A percentile compares a stretch with the other conserved stretches of the same genome.
Conservation (phyloP, 495 filamentous ascomycete genomes). For the Aspergillus homomorphus region DNA sequence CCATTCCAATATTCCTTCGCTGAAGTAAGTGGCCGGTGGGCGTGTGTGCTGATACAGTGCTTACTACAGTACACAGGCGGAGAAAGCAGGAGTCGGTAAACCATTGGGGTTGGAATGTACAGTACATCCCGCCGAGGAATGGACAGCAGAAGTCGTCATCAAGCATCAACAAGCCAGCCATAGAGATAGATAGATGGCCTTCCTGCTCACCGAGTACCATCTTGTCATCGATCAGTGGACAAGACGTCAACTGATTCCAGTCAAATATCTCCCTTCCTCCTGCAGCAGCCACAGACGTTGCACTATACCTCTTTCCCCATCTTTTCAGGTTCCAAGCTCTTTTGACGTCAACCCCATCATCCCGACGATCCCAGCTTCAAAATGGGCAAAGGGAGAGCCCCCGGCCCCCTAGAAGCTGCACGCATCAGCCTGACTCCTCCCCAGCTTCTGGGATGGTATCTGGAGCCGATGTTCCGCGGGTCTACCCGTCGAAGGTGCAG, state of each 20-base stretch:
- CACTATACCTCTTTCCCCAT: too few relatives aligned
- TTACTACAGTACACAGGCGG: background rate
- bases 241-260: too few relatives aligned
- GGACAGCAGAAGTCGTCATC: conserved; percentile 5
- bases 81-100: background rate
- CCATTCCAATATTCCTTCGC: background rate
- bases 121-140: conserved; percentile 6
- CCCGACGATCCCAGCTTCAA: background rate
- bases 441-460: background rate
- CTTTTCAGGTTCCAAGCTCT: background rate
- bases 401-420: background rate
- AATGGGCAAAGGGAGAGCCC: background rate
- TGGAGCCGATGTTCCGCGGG: conserved; percentile 1
- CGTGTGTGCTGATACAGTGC: background rate
- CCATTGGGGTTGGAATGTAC: conserved; percentile 1
- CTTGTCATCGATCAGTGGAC: too few relatives aligned
- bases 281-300: too few relatives aligned
- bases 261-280: too few relatives aligned
- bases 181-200: too few relatives aligned
- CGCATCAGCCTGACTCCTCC: too few relatives aligned
- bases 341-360: background rate
- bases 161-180: background rate
- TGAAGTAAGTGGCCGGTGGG: background rate
- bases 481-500: background rate
- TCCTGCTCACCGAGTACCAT: too few relatives aligned